phyloP scores from a whole-genome alignment of 768 basidiomycete genomes.

The Pisolithus sp. region DNA sequence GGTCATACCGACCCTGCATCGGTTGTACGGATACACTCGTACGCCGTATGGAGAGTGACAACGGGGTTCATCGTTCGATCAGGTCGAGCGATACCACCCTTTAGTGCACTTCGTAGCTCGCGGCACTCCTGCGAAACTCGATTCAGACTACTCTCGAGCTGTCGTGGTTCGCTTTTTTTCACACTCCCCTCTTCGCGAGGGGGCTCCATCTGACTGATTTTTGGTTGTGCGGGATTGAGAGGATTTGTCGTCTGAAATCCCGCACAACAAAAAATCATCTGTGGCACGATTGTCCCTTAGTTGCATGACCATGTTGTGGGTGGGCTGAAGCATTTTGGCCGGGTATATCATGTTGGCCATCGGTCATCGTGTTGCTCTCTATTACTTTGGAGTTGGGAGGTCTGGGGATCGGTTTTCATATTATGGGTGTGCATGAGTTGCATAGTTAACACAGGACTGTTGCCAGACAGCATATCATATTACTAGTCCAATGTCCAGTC shows the following conservation, averaged over 20 bases:
- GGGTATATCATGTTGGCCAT: too few species aligned
- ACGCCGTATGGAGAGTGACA: background rate
- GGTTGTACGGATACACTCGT: background rate
- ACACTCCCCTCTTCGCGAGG: slow-evolving; percentile 5
- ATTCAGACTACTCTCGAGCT: slow-evolving; percentile 13
- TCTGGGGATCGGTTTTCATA: too few species aligned
- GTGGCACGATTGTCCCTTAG: background rate
- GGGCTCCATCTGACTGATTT: too few species aligned
- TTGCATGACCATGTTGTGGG: background rate
- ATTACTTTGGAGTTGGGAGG: too few species aligned
- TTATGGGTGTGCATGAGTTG: too few species aligned
- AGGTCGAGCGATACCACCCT: slow-evolving; percentile 2
- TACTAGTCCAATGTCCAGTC: background rate
- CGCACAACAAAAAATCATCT: too few species aligned
- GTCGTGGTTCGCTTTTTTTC: background rate
- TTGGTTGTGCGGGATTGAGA: too few species aligned
- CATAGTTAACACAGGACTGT: too few species aligned
- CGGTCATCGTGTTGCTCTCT: too few species aligned
- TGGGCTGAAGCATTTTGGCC: too few species aligned
- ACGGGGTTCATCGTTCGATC: background rate
- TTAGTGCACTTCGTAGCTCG: slow-evolving; percentile 18
- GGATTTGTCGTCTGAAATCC: too few species aligned
- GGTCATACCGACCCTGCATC: background rate
- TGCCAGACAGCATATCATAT: background rate
- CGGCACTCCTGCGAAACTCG: slow-evolving; percentile 7